phyloP scores from a whole-genome alignment of 2,329 filamentous ascomycete species.

The Alternaria conjuncta region DNA sequence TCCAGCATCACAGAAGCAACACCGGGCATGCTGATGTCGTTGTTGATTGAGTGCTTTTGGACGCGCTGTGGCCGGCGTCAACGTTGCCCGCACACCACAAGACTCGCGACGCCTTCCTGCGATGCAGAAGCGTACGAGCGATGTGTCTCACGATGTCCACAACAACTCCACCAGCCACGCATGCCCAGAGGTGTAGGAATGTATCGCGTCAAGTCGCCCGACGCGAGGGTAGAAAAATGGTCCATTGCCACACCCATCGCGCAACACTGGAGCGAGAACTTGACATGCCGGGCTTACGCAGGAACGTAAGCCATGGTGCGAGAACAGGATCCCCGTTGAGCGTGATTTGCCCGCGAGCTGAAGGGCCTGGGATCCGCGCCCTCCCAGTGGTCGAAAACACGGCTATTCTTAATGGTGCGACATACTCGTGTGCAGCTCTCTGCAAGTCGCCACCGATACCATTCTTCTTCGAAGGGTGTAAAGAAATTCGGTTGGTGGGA shows the following conservation, averaged over 20 bases:
- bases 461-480: constrained; percentile 25
- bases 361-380: constrained; percentile 23
- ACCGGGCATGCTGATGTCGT: constrained; percentile 20
- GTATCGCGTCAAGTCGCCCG: constrained; percentile 16
- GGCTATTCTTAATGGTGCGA: constrained; percentile 44
- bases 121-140: constrained; percentile 19
- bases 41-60: constrained; percentile 16
- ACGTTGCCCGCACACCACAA: constrained; percentile 18
- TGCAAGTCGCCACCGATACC: constrained; percentile 33
- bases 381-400: constrained; percentile 34
- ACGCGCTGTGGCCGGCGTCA: constrained; percentile 27
- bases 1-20: constrained; percentile 25
- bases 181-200: constrained; percentile 12
- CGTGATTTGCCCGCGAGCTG: constrained; percentile 42
- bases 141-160: constrained; percentile 15
- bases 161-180: constrained; percentile 11
- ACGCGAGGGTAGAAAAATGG: constrained; percentile 17
- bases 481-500: constrained; percentile 27
- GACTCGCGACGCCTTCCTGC: constrained; percentile 15
- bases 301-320: constrained; percentile 39
- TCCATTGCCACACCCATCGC: constrained; percentile 24
- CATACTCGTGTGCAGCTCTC: constrained; percentile 25
- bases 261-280: constrained; percentile 23
- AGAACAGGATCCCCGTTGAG: constrained; percentile 26
- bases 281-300: constrained; percentile 33